phyloP scores from a whole-genome alignment of 192 early-diverging fungal genomes.

The Coemansia sp. region DNA sequence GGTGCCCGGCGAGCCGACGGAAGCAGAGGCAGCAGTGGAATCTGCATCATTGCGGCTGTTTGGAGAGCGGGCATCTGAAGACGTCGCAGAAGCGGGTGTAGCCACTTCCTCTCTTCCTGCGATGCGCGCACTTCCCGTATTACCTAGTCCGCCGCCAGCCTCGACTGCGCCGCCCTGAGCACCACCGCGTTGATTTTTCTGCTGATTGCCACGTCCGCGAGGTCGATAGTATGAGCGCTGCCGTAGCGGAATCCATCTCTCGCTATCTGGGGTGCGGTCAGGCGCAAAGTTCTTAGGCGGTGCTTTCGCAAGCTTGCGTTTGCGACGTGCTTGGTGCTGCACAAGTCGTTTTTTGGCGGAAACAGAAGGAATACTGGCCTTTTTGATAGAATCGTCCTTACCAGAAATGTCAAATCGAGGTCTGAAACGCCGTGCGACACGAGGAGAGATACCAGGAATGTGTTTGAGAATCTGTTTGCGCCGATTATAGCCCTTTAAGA shows the following conservation, averaged over 20 bases:
- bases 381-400: neutral
- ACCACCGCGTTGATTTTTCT: constrained; percentile 30
- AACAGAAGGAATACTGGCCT: neutral
- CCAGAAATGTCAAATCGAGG: constrained; percentile 4
- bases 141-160: constrained; percentile 43
- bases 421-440: constrained; percentile 32
- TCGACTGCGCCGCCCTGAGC: constrained; percentile 45
- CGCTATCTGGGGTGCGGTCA: constrained; percentile 32
- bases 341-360: neutral
- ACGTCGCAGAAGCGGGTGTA: neutral
- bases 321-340: constrained; percentile 28
- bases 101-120: constrained; percentile 11
- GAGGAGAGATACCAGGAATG: constrained; percentile 29
- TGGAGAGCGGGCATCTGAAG: neutral
- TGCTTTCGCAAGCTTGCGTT: constrained; percentile 25
- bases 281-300: constrained; percentile 44
- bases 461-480: constrained; percentile 9
- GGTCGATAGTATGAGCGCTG: constrained; percentile 54
- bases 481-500: constrained; percentile 24
- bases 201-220: constrained; percentile 24
- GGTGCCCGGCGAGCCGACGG: neutral
- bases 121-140: constrained; percentile 53
- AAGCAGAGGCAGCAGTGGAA: neutral
- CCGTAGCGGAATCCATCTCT: constrained; percentile 50
- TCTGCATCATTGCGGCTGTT: neutral